Conservation (phyloP, 1,284 basidiomycete species). For the Taiwanofungus camphoratus region DNA sequence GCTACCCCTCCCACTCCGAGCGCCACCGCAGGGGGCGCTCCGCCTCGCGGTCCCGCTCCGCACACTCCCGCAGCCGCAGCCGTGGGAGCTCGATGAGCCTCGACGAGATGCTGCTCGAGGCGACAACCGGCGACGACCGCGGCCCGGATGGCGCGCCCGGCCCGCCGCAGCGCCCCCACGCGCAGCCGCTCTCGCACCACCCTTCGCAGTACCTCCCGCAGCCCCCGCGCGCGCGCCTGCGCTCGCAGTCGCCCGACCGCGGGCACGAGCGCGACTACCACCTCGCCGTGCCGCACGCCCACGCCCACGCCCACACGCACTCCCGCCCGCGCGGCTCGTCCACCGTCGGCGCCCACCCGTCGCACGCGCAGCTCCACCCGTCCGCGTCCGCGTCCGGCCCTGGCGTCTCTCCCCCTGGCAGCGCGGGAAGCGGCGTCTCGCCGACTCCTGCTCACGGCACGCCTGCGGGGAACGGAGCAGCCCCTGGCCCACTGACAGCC, state of each 20-base stretch:
- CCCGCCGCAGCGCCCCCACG: conserved; percentile 13
- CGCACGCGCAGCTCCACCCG: conserved; percentile 19
- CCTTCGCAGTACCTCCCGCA: conserved; percentile 18
- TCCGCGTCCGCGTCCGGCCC: conserved; percentile 11
- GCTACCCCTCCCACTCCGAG: conserved; percentile 16
- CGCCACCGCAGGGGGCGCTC: conserved; percentile 19
- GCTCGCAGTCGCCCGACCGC: conserved; percentile 19
- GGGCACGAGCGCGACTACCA: conserved; percentile 19
- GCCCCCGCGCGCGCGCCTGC: conserved; percentile 21
- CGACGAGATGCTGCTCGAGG: conserved; percentile 61
- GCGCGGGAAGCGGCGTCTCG: conserved; percentile 5
- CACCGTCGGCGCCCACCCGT: conserved; percentile 3
- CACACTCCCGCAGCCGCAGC: conserved; percentile 25
- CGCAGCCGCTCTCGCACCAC: conserved; percentile 13
- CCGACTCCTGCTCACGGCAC: conserved; percentile 8
- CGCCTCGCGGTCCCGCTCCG: conserved; percentile 22
- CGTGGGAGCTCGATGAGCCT: conserved; percentile 34
- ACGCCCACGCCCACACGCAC: conserved; percentile 9
- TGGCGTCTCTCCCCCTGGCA: conserved; percentile 11
- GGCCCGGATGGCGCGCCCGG: conserved; percentile 13
- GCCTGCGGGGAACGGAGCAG: background rate
- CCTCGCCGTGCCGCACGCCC: conserved; percentile 15
- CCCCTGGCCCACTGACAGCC: conserved; percentile 29
- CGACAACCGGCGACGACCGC: conserved; percentile 28
- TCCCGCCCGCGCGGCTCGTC: conserved; percentile 20